Evolutionary conservation across 148 eudicot genomes (phyloP).

Genomic region (Rhododendron mucronatum): DNA sequence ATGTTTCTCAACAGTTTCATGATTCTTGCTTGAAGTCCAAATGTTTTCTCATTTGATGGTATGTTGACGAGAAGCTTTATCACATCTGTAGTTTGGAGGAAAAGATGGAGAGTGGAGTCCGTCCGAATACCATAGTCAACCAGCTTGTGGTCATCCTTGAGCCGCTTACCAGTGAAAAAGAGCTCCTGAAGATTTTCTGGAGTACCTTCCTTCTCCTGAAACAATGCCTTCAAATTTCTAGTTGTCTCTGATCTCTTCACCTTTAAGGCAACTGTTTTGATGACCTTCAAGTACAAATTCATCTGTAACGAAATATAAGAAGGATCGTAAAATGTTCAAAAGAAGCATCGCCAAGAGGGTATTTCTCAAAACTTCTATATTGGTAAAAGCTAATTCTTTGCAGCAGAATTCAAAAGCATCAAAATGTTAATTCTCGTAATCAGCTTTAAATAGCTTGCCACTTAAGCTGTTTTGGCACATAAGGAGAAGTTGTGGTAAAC

Average conservation of each 20-base stretch:
- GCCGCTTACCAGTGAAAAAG: not conserved
- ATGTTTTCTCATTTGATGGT: conserved; percentile 5
- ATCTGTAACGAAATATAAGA: conserved; percentile 13
- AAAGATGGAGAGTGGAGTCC: conserved; percentile 25
- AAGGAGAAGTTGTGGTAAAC: not conserved
- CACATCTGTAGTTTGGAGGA: not conserved
- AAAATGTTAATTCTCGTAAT: not conserved
- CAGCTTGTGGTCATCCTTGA: conserved; percentile 21
- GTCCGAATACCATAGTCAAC: conserved; percentile 15
- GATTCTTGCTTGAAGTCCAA: not conserved
- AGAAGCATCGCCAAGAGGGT: not conserved
- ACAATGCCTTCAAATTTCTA: conserved; percentile 13
- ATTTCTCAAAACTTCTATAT: not conserved
- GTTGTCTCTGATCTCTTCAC: conserved; percentile 8
- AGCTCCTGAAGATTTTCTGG: conserved; percentile 24
- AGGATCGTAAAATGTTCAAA: not conserved
- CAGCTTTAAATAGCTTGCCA: not conserved
- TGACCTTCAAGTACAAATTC: conserved; percentile 20
- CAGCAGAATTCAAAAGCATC: not conserved
- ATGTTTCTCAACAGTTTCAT: conserved; percentile 19
- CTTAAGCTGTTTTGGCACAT: not conserved
- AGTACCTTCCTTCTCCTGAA: conserved; percentile 14
- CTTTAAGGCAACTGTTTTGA: conserved; percentile 13
- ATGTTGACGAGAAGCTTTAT: conserved; percentile 13
- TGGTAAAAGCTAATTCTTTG: not conserved